Evolutionary conservation across 768 basidiomycete species (phyloP).

Genomic region (Russula virescens): DNA sequence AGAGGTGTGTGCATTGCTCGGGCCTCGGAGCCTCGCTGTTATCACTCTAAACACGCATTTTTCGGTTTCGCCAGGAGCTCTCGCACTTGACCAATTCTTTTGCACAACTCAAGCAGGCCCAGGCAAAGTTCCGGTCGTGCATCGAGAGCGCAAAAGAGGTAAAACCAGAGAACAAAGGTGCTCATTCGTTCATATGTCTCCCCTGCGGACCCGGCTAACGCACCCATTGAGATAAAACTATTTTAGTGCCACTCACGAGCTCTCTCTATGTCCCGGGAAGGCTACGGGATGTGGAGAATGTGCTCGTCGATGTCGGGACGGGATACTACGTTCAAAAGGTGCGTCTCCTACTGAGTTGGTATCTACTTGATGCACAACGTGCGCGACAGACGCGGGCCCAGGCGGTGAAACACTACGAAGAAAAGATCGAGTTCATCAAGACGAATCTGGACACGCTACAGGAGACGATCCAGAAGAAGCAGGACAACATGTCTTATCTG

Average conservation of each 20-base stretch:
- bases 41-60: neutral
- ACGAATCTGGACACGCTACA: slow-evolving; percentile 82
- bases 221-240: slow-evolving; percentile 59
- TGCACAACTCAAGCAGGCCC: slow-evolving; percentile 86
- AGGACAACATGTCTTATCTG: slow-evolving; percentile 79
- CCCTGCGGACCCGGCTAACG: neutral
- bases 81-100: slow-evolving; percentile 89
- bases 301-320: slow-evolving; percentile 93
- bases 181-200: neutral
- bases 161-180: slow-evolving; percentile 61
- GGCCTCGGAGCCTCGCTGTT: neutral
- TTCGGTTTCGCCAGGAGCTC: slow-evolving; percentile 71
- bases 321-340: slow-evolving; percentile 98
- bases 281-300: slow-evolving; percentile 73
- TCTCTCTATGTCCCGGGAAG: slow-evolving; percentile 95
- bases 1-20: slow-evolving; percentile 54
- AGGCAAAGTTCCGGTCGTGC: slow-evolving; percentile 86
- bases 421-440: slow-evolving; percentile 77
- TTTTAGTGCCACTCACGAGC: slow-evolving; percentile 89
- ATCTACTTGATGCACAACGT: neutral
- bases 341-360: slow-evolving; percentile 13
- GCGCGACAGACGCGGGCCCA: slow-evolving; percentile 68
- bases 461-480: slow-evolving; percentile 84
- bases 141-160: slow-evolving; percentile 75
- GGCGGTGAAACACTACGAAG: slow-evolving; percentile 73